Evolutionary conservation across 441 rosid species (phyloP), one percentile per base, ranked within the genome.

Genomic region (Bocquillonia castaneifolia): DNA sequence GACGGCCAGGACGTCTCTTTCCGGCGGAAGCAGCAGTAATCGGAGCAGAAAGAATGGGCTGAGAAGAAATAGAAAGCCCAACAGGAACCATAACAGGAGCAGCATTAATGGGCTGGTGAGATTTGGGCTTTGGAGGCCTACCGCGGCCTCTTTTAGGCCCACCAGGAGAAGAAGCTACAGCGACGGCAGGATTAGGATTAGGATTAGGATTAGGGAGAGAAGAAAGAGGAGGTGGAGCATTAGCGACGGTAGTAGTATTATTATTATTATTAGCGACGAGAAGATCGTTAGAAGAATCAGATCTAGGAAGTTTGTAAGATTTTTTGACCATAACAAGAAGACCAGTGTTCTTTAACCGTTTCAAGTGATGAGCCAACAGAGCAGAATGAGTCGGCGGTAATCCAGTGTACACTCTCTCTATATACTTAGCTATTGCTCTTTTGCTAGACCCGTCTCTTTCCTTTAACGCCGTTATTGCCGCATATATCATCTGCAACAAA

Each of bases 361-460:
- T 84, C 66, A 93, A 81, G 74, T 88, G 84, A 42, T 85, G 85
- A 56, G 89, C 82, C 77, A 93, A 69, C 84, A 86, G 57, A 70
- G 80, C 75, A 8, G 83, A 44, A 82, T 91, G 93, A 63, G 77
- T 75, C 52, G 81, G 63, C 10, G 96, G 93, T 32, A 93, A 76
- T 72, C 83, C 82, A 3, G 83, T 18, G 80, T 81, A 84, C 9
- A 48, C 72, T 63, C 72, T 70, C 77, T 89, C 91, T 36, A 91
- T 88, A 76, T 80, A 89, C 80, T 86, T 89, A 6, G 86, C 72
- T 53, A 91, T 93, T 0, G 97, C 94, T 69, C 83, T 76, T 81
- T 82, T 93, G 75, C 96, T 91, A 64, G 97, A 93, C 22, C 97
- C 98, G 6, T 86, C 86, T 17, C 76, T 78, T 59, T 91, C 97